phyloP scores from a whole-genome alignment of 345 rosid species.

The Ceriops tagal region DNA sequence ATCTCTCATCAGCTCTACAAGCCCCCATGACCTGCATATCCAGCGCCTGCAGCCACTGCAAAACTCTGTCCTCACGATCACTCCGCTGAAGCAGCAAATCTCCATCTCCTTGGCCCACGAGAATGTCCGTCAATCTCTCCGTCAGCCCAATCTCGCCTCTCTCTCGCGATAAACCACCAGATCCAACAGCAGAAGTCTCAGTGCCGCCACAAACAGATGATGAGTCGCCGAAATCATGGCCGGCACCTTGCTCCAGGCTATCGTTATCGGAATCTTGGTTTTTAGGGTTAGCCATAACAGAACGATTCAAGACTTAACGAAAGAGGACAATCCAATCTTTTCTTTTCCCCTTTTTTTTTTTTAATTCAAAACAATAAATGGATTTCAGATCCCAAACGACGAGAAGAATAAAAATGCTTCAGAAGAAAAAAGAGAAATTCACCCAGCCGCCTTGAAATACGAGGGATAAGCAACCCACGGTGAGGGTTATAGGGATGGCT shows the following conservation, averaged over 20 bases:
- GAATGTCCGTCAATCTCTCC: constrained; percentile 58
- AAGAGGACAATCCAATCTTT: background rate
- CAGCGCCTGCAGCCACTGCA: constrained; percentile 87
- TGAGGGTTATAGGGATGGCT: background rate
- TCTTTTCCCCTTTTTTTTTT: background rate
- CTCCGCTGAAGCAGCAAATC: constrained; percentile 61
- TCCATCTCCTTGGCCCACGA: constrained; percentile 47
- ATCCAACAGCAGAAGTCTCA: constrained; percentile 38
- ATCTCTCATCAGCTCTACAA: constrained; percentile 93
- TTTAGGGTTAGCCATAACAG: constrained; percentile 50
- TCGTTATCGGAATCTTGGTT: constrained; percentile 40
- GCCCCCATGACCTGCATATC: constrained; percentile 93
- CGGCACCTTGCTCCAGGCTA: constrained; percentile 32
- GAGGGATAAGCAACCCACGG: background rate
- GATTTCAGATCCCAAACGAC: too few relatives aligned
- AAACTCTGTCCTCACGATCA: constrained; percentile 67
- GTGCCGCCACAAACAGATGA: constrained; percentile 32
- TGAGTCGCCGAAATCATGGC: constrained; percentile 33
- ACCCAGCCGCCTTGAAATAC: background rate
- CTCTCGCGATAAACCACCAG: constrained; percentile 28
- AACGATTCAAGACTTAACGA: background rate
- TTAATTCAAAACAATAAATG: too few relatives aligned
- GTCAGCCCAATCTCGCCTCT: constrained; percentile 38
- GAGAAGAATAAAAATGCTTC: too few relatives aligned
- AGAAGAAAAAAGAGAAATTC: background rate